These are phyloP conservation scores for Fallopia convolvulus DNA, from an alignment of 148 eudicot genomes.

Conservation along the genomic window DNA sequence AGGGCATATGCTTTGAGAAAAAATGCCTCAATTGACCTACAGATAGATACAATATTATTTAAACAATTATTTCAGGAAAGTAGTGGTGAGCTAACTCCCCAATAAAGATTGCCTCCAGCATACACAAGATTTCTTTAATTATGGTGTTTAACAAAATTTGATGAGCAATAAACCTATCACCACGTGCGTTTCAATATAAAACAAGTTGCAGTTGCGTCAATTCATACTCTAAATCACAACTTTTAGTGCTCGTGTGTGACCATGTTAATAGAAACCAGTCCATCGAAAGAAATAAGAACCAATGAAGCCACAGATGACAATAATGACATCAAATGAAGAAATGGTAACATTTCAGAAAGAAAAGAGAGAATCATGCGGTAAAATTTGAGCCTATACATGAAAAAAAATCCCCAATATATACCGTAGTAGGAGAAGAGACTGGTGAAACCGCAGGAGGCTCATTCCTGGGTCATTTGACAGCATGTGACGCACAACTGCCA, in stretches of 20 bases:
- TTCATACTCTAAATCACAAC: neutral
- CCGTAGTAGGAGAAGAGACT: conserved; percentile 78
- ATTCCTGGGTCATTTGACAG: conserved; percentile 63
- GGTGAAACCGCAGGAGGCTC: conserved; percentile 67
- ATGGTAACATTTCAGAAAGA: neutral
- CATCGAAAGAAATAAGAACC: neutral
- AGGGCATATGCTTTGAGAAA: conserved; percentile 83
- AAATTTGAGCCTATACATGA: neutral
- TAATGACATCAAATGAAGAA: neutral
- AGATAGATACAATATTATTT: conserved; percentile 25
- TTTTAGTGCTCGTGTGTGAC: neutral
- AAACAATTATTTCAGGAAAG: neutral
- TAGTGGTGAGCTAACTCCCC: neutral
- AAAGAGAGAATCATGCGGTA: neutral
- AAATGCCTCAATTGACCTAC: conserved; percentile 87
- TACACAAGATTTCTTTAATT: neutral
- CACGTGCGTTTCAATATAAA: neutral
- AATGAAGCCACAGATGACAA: neutral
- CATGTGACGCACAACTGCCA: conserved; percentile 81
- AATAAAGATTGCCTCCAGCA: neutral
- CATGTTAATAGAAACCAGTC: neutral
- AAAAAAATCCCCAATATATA: conserved; percentile 18
- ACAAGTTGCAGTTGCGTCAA: neutral
- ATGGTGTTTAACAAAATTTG: neutral
- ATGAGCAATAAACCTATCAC: neutral